Percentiles rank a stretch among this genome's conserved stretches.
Conservation (phyloP, 352 stramenopile genomes). For the Phytophthora uliginosa region DNA sequence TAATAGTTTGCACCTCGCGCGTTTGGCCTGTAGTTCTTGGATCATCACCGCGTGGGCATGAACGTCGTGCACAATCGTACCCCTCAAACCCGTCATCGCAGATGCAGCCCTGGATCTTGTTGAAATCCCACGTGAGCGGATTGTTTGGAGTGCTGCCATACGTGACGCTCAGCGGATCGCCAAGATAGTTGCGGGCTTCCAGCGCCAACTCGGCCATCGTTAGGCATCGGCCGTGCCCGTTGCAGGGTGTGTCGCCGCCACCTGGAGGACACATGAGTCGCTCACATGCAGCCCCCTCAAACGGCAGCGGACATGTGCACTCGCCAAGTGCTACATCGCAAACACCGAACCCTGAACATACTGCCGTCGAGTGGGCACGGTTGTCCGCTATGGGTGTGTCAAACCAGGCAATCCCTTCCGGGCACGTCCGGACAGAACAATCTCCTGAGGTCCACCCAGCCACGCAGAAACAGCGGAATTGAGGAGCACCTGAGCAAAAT, state of each 20-base stretch:
- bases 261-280: constrained; percentile 74
- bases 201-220: constrained; percentile 71
- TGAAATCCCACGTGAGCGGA: constrained; percentile 84
- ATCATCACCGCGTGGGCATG: constrained; percentile 74
- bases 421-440: constrained; percentile 78
- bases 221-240: constrained; percentile 72
- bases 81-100: constrained; percentile 89
- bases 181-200: constrained; percentile 53
- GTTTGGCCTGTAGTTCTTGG: constrained; percentile 70
- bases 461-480: constrained; percentile 79
- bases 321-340: constrained; percentile 73
- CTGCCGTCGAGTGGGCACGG: constrained; percentile 53
- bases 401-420: constrained; percentile 73
- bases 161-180: constrained; percentile 61
- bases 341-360: constrained; percentile 77
- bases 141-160: constrained; percentile 80
- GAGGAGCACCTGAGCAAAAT: constrained; percentile 73
- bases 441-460: constrained; percentile 71
- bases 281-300: constrained; percentile 77
- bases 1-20: constrained; percentile 72
- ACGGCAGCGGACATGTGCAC: constrained; percentile 70
- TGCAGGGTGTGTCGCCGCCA: constrained; percentile 56
- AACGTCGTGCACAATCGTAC: constrained; percentile 84
- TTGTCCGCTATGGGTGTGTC: constrained; percentile 67
- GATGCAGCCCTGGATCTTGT: constrained; percentile 91